These are phyloP conservation scores for Priceomyces medius DNA, from an alignment of 805 yeast species.

Conservation along the genomic window DNA sequence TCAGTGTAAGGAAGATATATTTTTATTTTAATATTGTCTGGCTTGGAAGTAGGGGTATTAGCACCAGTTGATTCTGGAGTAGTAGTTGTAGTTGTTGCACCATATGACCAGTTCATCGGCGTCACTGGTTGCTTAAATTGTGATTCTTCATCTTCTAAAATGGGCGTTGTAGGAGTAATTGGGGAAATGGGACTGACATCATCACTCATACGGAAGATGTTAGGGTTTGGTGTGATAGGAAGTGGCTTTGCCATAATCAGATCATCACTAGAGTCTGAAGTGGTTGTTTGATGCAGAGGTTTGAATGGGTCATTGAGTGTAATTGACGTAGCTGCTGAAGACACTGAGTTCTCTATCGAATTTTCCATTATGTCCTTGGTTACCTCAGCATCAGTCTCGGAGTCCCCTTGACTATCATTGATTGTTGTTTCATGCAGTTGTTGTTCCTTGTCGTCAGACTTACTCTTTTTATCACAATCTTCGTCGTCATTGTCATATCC, in stretches of 20 bases:
- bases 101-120: neutral
- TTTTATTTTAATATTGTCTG: conserved; percentile 22
- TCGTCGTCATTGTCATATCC: conserved; percentile 23
- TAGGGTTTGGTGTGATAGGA: neutral
- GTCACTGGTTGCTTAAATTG: neutral
- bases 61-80: neutral
- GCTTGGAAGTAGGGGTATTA: neutral
- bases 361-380: neutral
- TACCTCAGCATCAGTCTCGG: neutral
- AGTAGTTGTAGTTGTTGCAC: neutral
- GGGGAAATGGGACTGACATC: neutral
- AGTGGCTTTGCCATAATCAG: neutral
- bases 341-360: neutral
- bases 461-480: neutral
- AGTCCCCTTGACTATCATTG: neutral
- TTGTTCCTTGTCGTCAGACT: neutral
- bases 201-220: neutral
- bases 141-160: conserved; percentile 12
- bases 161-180: conserved; percentile 13
- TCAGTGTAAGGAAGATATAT: conserved; percentile 23
- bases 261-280: neutral
- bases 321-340: neutral
- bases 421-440: too few relatives aligned
- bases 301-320: neutral
- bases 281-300: neutral